Conservation (phyloP, 495 filamentous ascomycete species). For the Aspergillus saccharolyticus region DNA sequence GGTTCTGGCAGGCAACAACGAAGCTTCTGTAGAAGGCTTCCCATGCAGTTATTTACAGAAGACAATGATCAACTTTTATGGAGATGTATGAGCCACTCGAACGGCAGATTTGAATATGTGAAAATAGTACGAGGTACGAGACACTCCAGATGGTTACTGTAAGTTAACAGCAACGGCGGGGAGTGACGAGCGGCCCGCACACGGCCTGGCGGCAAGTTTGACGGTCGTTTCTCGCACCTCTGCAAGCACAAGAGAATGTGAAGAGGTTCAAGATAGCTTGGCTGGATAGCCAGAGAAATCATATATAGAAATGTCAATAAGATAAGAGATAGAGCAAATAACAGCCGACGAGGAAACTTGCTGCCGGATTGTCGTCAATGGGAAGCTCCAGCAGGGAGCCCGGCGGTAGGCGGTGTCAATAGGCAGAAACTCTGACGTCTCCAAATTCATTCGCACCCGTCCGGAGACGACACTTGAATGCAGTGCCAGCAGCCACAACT, state of each 20-base stretch:
- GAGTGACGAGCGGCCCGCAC: neutral
- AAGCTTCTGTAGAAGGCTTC: neutral
- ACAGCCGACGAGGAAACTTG: constrained; percentile 8
- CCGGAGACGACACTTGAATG: constrained; percentile 21
- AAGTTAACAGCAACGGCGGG: constrained; percentile 13
- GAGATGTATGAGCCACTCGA: neutral
- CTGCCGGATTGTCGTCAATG: constrained; percentile 4
- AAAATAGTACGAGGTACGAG: constrained; percentile 4
- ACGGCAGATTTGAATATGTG: neutral
- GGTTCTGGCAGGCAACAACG: constrained; percentile 7
- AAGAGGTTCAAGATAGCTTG: neutral
- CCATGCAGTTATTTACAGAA: constrained; percentile 8
- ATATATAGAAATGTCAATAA: neutral
- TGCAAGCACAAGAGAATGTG: neutral
- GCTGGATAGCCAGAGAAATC: neutral
- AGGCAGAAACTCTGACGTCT: constrained; percentile 29
- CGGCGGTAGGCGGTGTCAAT: constrained; percentile 22
- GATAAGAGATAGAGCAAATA: constrained; percentile 1
- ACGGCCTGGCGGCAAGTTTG: constrained; percentile 12
- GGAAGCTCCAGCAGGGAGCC: constrained; percentile 13
- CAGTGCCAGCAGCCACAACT: constrained; percentile 19
- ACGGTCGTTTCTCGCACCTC: neutral
- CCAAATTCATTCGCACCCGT: constrained; percentile 24
- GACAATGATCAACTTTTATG: neutral
- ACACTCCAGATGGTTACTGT: neutral